Conservation (phyloP, 2,329 filamentous ascomycete genomes). For the Neopestalotiopsis sp. region DNA sequence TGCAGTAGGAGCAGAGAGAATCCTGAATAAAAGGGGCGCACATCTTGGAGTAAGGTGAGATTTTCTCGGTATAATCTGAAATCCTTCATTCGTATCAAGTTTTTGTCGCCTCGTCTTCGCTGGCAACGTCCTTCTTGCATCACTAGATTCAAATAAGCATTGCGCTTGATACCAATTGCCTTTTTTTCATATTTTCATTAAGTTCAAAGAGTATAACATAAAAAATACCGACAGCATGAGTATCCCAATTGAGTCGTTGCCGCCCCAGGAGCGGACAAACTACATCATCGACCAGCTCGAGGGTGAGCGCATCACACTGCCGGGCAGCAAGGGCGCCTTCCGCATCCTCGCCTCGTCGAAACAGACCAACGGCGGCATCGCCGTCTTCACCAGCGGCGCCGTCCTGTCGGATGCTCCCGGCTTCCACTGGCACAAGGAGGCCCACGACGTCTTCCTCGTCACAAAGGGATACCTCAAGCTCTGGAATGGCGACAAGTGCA, state of each 20-base stretch:
- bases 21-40: neutral
- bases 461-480: constrained; percentile 61
- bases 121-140: too few relatives aligned
- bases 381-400: constrained; percentile 55
- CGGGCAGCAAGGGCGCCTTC: constrained; percentile 56
- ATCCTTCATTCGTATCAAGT: neutral
- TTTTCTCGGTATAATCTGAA: neutral
- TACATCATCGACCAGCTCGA: constrained; percentile 56
- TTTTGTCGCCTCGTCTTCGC: neutral
- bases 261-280: constrained; percentile 43
- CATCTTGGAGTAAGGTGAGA: neutral
- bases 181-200: neutral
- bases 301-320: constrained; percentile 57
- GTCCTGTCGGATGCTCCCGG: constrained; percentile 52
- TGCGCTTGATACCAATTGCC: neutral
- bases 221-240: constrained; percentile 30
- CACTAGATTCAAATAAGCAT: too few relatives aligned
- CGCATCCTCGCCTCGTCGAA: constrained; percentile 57
- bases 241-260: constrained; percentile 38
- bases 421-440: constrained; percentile 62
- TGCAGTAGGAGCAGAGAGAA: neutral
- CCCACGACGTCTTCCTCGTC: constrained; percentile 63
- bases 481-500: constrained; percentile 62
- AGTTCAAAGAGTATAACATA: neutral
- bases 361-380: constrained; percentile 56